Percentiles rank a stretch among this genome's conserved stretches.
Evolutionary conservation across 139 green algal genomes (phyloP).

Genomic region (Chlamydomonas schloesseri): DNA sequence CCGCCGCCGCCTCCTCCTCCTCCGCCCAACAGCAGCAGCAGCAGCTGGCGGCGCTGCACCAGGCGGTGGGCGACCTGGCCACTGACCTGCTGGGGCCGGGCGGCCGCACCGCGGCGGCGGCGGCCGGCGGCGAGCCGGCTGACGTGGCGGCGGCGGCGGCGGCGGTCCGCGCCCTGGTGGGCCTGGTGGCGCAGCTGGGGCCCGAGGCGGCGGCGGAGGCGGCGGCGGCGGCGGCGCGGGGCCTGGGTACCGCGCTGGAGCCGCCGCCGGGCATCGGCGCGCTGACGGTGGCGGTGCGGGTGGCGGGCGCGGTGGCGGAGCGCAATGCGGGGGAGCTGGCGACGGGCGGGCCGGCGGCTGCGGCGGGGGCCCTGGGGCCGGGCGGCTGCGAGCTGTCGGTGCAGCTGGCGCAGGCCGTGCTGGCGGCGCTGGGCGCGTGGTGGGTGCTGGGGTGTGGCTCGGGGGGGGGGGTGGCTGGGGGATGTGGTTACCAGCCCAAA

Average conservation of each 20-base stretch:
- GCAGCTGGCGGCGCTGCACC: constrained; percentile 8
- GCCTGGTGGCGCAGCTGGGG: background rate
- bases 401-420: constrained; percentile 58
- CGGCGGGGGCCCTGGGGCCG: no score
- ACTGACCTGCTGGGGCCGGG: constrained; percentile 56
- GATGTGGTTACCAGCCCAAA: no score
- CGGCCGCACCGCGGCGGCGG: background rate
- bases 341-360: background rate
- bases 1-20: background rate
- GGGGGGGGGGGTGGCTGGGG: no score
- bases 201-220: constrained; percentile 32
- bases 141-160: constrained; percentile 47
- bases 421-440: constrained; percentile 64
- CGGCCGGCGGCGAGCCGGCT: constrained; percentile 32
- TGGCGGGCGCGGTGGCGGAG: constrained; percentile 60
- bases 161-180: constrained; percentile 46
- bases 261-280: background rate
- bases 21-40: background rate
- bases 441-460: background rate
- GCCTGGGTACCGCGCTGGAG: background rate
- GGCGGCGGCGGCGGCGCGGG: constrained; percentile 31
- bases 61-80: constrained; percentile 49
- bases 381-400: background rate
- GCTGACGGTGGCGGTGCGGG: background rate
- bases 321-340: constrained; percentile 38